Percentiles rank a stretch among this genome's conserved stretches.
Conservation (phyloP, 306 rosid genomes). For the Phaseolus lunatus region DNA sequence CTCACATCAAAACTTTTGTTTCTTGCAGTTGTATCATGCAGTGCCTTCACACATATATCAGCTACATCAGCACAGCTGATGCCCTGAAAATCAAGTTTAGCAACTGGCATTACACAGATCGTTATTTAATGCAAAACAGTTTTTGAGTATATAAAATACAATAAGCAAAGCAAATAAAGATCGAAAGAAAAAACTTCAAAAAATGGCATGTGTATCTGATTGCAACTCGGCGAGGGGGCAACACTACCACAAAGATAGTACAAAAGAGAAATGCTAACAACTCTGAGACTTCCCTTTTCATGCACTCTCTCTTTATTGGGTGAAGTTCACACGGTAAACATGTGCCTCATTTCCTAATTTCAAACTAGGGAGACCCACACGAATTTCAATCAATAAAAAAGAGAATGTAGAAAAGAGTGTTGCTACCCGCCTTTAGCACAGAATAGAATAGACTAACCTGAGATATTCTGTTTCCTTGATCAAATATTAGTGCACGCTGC, state of each 20-base stretch:
- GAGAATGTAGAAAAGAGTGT: not conserved
- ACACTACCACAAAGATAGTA: constrained; percentile 9
- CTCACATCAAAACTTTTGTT: constrained; percentile 98
- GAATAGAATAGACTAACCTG: constrained; percentile 60
- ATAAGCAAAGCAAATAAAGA: constrained; percentile 13
- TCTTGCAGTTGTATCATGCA: constrained; percentile 94
- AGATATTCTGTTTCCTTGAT: constrained; percentile 95
- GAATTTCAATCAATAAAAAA: not conserved
- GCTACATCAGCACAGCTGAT: constrained; percentile 99
- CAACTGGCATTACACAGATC: constrained; percentile 23
- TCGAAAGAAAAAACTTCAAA: not conserved
- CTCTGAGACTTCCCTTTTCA: not conserved
- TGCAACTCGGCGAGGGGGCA: not conserved
- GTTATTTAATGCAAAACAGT: constrained; percentile 20
- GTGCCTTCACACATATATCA: constrained; percentile 96
- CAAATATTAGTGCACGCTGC: constrained; percentile 94
- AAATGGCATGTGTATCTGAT: constrained; percentile 5
- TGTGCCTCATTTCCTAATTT: not conserved
- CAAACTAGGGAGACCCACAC: not conserved
- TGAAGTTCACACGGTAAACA: not conserved
- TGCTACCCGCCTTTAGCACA: not conserved
- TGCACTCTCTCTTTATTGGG: not conserved
- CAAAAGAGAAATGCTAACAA: not conserved
- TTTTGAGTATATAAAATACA: not conserved
- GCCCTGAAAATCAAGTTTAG: constrained; percentile 57